Conservation (phyloP, 1,284 basidiomycete species). For the Marasmius fiardii region DNA sequence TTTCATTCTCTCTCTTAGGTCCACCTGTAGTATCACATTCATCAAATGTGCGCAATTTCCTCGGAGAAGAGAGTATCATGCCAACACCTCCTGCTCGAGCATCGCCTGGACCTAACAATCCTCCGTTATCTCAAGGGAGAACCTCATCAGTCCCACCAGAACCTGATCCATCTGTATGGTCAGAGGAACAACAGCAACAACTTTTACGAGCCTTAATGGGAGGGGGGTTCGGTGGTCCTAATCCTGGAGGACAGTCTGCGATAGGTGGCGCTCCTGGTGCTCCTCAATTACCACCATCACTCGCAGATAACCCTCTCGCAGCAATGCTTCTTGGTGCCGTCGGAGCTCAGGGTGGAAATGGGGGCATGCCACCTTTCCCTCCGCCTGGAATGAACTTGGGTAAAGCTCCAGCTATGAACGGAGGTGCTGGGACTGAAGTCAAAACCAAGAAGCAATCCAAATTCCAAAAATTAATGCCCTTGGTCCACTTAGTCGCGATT, state of each 20-base stretch:
- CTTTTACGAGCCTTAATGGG: slow-evolving; percentile 62
- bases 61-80: slow-evolving; percentile 58
- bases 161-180: slow-evolving; percentile 57
- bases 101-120: slow-evolving; percentile 23
- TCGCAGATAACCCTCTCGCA: slow-evolving; percentile 16
- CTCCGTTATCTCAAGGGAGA: slow-evolving; percentile 15
- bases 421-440: neutral
- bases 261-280: slow-evolving; percentile 8
- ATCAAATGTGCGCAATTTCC: slow-evolving; percentile 42
- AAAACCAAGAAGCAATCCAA: slow-evolving; percentile 24
- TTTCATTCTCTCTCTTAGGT: slow-evolving; percentile 28
- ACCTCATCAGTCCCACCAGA: slow-evolving; percentile 18
- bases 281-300: slow-evolving; percentile 2
- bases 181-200: slow-evolving; percentile 60
- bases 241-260: slow-evolving; percentile 1
- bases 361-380: slow-evolving; percentile 17
- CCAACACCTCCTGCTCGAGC: slow-evolving; percentile 35
- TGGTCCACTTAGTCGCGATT: slow-evolving; percentile 59
- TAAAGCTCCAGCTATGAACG: slow-evolving; percentile 5
- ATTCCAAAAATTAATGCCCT: slow-evolving; percentile 57
- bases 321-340: slow-evolving; percentile 14
- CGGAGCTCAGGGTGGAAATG: slow-evolving; percentile 8
- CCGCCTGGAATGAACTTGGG: slow-evolving; percentile 13
- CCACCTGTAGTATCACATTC: slow-evolving; percentile 35
- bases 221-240: slow-evolving; percentile 13